phyloP scores from a whole-genome alignment of 257 asterid species.

The Nicotiana tomentosiformis region DNA sequence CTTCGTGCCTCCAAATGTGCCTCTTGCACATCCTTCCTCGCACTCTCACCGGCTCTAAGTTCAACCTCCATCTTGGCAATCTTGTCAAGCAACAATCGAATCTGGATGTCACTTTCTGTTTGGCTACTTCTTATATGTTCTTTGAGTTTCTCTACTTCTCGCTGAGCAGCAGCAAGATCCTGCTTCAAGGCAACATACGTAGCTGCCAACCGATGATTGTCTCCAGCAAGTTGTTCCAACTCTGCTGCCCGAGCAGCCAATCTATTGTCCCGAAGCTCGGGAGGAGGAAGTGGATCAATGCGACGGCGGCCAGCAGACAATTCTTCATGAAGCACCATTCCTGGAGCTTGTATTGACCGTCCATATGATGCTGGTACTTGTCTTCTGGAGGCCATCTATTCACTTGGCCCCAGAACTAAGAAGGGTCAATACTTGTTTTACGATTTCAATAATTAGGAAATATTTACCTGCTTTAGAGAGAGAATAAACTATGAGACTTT shows the following conservation, averaged over 20 bases:
- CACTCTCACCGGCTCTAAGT: constrained; percentile 38
- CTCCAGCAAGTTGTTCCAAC: constrained; percentile 49
- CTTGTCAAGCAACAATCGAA: constrained; percentile 60
- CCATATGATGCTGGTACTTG: constrained; percentile 39
- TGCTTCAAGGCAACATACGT: constrained; percentile 50
- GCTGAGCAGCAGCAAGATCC: constrained; percentile 49
- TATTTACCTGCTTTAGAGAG: not conserved
- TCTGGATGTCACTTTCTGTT: constrained; percentile 70
- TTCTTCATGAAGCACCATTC: constrained; percentile 28
- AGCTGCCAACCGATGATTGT: constrained; percentile 64
- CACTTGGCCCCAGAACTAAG: constrained; percentile 5
- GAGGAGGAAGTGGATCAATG: constrained; percentile 34
- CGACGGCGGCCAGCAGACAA: constrained; percentile 28
- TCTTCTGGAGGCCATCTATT: constrained; percentile 58
- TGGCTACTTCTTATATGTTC: constrained; percentile 59
- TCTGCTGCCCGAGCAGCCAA: constrained; percentile 53
- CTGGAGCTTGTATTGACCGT: constrained; percentile 32
- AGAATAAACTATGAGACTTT: not conserved
- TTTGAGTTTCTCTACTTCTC: constrained; percentile 49
- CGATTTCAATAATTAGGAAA: not conserved
- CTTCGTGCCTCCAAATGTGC: constrained; percentile 50
- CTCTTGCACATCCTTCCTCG: constrained; percentile 51
- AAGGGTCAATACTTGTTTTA: constrained; percentile 1
- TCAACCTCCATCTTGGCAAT: constrained; percentile 58
- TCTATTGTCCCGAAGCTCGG: constrained; percentile 33